Conservation (phyloP, 1,139 yeast species). For the Diutina catenulata region DNA sequence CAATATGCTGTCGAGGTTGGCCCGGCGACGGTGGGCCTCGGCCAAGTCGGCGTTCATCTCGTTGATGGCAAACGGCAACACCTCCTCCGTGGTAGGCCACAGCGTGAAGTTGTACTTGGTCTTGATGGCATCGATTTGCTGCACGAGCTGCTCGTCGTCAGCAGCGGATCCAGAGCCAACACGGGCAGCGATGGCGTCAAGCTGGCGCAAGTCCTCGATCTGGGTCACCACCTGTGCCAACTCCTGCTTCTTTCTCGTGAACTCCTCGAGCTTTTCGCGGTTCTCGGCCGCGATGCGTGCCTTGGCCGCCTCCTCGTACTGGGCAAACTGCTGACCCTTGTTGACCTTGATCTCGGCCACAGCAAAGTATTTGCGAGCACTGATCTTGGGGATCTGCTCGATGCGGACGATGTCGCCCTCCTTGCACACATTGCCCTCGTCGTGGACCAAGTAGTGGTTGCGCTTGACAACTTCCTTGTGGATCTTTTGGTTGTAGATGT, state of each 20-base stretch:
- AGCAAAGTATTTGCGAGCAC: constrained; percentile 80
- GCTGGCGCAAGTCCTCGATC: not conserved
- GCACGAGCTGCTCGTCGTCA: constrained; percentile 23
- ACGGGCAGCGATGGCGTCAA: constrained; percentile 16
- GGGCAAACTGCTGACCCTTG: constrained; percentile 85
- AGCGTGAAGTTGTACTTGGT: constrained; percentile 41
- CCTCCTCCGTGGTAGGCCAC: constrained; percentile 45
- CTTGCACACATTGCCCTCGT: constrained; percentile 81
- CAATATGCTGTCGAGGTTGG: not conserved
- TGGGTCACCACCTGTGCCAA: constrained; percentile 14
- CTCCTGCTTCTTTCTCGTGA: constrained; percentile 33
- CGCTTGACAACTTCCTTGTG: constrained; percentile 69
- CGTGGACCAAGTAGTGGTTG: constrained; percentile 86
- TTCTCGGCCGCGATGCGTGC: constrained; percentile 54
- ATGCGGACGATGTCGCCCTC: constrained; percentile 95
- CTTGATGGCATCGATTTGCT: constrained; percentile 37
- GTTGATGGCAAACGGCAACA: constrained; percentile 26
- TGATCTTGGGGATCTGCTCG: constrained; percentile 78
- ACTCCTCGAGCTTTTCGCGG: constrained; percentile 34
- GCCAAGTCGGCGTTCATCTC: constrained; percentile 14
- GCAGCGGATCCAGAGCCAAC: constrained; percentile 25
- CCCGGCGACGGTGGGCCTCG: not conserved
- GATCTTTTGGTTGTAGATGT: constrained; percentile 53
- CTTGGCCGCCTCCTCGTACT: constrained; percentile 66
- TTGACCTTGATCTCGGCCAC: constrained; percentile 84